Evolutionary conservation across 257 asterid genomes (phyloP), one percentile per base, ranked within the genome.

Genomic region (Solanum commersonii): DNA sequence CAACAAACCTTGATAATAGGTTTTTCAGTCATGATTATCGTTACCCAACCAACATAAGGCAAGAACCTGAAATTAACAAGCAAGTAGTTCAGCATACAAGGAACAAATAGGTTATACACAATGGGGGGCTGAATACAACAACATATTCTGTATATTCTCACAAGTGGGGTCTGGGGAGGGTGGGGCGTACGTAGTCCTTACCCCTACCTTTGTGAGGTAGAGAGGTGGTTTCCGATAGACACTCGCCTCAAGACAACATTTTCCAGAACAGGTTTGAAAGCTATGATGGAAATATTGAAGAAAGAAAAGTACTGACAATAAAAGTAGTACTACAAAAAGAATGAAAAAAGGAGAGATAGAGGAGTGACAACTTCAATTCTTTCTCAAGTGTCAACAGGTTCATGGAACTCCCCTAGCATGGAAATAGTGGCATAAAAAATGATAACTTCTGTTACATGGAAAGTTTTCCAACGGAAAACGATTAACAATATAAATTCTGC

Each of bases 41-140:
- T 97, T 84, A 97, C 99, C 99, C 99, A 97, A 11, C 99, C 99
- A 16, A 97, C 99, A 60, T 97, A 97, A 9, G 99, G 99, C 93
- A 97, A 92, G 92, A 97, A 97, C 89, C 99, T 97, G 94, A 87
- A 88, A 79, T 81, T 31, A 77, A 87, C 83, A 88, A 88, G 72
- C 74, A 85, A 85, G 81, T 29, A 0, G 42, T 46, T 81, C 25
- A 81, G 70, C 42, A 49, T 81, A 0, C 2, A 46, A 44, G 25
- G 38, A 11, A 29, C 10, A 81, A 79, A 44, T 2, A 27, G 85
- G 40, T 27, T 16, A 81, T 6, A n/a, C 68, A 42, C 85, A 78
- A 20, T 2, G 46, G 44, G 60, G 35, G 33, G 2, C 34, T 40
- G 60, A 2, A 29, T 70, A 70, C 12, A 25, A 68, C 20, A 68